Conservation (phyloP, 2,329 filamentous ascomycete species). For the Aspergillus ustus region DNA sequence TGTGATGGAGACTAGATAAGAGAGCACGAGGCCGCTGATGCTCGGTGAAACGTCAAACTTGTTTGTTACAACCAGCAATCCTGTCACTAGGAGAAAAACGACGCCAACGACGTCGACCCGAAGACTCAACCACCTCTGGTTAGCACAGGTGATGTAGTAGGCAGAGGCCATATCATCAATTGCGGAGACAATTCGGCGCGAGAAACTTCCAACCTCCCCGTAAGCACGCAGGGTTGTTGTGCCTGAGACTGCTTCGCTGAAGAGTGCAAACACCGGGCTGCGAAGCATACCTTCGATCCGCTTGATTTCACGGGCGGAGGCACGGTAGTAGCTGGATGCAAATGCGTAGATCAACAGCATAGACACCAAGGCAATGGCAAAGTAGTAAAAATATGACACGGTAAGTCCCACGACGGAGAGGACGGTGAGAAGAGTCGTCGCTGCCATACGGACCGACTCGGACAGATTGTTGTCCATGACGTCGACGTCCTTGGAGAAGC, state of each 20-base stretch:
- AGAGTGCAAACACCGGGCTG: constrained; percentile 85
- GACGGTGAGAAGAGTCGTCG: constrained; percentile 72
- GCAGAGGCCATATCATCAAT: constrained; percentile 93
- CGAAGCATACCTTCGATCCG: constrained; percentile 88
- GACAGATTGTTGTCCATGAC: constrained; percentile 93
- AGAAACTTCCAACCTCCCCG: constrained; percentile 76
- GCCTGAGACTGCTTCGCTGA: constrained; percentile 78
- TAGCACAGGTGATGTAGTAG: constrained; percentile 93
- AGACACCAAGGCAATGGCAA: constrained; percentile 69
- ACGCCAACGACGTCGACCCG: constrained; percentile 85
- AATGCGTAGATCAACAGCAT: constrained; percentile 79
- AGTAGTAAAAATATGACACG: constrained; percentile 85
- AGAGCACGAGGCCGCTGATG: constrained; percentile 84
- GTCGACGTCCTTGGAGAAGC: constrained; percentile 93
- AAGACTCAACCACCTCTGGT: constrained; percentile 91
- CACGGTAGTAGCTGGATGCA: constrained; percentile 83
- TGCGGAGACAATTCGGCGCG: constrained; percentile 67
- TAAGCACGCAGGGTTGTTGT: constrained; percentile 88
- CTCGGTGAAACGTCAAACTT: constrained; percentile 86
- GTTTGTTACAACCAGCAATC: constrained; percentile 82
- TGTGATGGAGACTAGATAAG: constrained; percentile 89
- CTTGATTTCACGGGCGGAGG: constrained; percentile 92
- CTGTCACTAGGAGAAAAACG: constrained; percentile 80
- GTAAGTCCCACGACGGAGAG: constrained; percentile 83
- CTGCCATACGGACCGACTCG: constrained; percentile 79